These are phyloP conservation scores for Cladorrhinum samala DNA, from an alignment of 495 filamentous ascomycete species.

Conservation along the genomic window DNA sequence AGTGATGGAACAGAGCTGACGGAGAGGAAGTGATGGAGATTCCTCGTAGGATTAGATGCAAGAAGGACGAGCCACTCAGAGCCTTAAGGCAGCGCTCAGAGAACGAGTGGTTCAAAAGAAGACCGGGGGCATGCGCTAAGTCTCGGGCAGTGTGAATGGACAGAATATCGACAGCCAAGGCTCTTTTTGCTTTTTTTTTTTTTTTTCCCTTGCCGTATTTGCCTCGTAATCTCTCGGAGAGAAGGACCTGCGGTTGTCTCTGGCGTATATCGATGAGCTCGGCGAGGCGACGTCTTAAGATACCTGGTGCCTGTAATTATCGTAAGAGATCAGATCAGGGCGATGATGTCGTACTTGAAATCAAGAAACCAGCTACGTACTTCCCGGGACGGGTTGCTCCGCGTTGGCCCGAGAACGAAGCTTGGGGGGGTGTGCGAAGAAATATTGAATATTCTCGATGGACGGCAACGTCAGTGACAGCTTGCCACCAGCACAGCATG, in stretches of 20 bases:
- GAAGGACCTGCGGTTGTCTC: slow-evolving; percentile 6
- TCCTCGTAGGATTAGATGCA: slow-evolving; percentile 33
- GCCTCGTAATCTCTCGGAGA: slow-evolving; percentile 13
- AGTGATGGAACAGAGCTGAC: slow-evolving; percentile 20
- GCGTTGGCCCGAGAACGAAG: background rate
- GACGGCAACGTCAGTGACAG: slow-evolving; percentile 11
- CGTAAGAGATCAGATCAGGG: background rate
- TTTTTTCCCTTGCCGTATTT: slow-evolving; percentile 6
- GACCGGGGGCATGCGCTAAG: slow-evolving; percentile 18
- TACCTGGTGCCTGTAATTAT: slow-evolving; percentile 3
- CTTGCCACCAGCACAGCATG: slow-evolving; percentile 13
- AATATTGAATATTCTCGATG: slow-evolving; percentile 6
- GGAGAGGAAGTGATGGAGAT: slow-evolving; percentile 26
- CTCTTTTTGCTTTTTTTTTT: slow-evolving; percentile 6
- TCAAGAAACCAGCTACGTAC: background rate
- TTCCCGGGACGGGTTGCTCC: background rate
- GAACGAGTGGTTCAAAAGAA: slow-evolving; percentile 35
- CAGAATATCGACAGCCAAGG: slow-evolving; percentile 19
- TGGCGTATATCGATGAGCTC: slow-evolving; percentile 6
- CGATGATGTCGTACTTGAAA: slow-evolving; percentile 2
- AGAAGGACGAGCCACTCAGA: slow-evolving; percentile 37
- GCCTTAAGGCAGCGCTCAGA: slow-evolving; percentile 28
- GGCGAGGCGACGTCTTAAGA: slow-evolving; percentile 34
- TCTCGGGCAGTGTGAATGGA: slow-evolving; percentile 25
- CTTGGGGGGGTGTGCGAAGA: background rate